Base-by-base conservation (phyloP, 83 land plant species). In the Isoetes engelmannii region DNA sequence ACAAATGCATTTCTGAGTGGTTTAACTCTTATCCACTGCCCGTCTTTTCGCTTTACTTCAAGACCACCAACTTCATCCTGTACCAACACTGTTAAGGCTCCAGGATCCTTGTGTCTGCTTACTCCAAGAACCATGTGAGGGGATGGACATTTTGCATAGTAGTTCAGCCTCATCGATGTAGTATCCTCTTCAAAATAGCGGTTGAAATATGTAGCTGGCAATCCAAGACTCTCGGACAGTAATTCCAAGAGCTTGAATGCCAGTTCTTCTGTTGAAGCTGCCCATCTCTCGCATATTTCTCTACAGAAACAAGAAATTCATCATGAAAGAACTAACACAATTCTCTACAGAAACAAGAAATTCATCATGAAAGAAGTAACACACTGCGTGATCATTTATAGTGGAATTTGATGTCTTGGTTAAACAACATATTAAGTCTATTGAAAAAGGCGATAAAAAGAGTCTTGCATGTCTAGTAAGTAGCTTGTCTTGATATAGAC, bases 31-130 rank as follows among this genome's bases (percentile, higher is more conserved):
- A 87, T 67, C 94, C 94, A 89, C 68, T 85, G 79, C 6, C 89
- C 95, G 45, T 89, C 87, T 77, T 81, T 83, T 0, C 89, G 54
- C 63, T 75, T 85, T 49, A 92, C 91, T 57, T 92, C 77, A 5
- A 92, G 82, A 4, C 97, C 97, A 4, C 91, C 95, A 4, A 88
- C 92, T 21, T 82, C 81, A 47, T 88, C 97, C 47, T 92, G 97
- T 42, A 71, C 62, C 10, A 88, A 77, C 56, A 92, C 48, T 10
- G 92, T 88, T 44, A 92, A 48, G 0, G 81, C 93, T 0, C 93
- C 87, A 5, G 57, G 71, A 63, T 89, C 95, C 83, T 87, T 89
- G 78, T 93, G 96, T 4, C 88, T 79, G 44, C 92, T 84, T 43
- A 90, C 87, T 3, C 92, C 98, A 7, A 92, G 79, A 6, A 84